A percentile compares a stretch with the other conserved stretches of the same genome.
Evolutionary conservation across 495 filamentous ascomycete species (phyloP).

Genomic region (Lindgomyces ingoldianus): DNA sequence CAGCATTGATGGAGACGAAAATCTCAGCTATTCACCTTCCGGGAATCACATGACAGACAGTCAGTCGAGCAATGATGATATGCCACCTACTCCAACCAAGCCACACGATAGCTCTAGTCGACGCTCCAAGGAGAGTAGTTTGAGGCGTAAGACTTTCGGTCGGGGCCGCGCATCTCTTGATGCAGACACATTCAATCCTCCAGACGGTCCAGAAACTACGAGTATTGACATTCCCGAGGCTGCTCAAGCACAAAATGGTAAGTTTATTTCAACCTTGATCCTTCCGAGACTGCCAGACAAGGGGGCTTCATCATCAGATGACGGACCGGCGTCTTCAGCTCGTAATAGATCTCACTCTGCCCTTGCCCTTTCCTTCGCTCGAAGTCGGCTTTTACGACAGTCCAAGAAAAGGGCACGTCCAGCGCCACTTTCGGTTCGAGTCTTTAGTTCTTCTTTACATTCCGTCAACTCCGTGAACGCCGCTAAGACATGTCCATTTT

Average conservation of each 20-base stretch:
- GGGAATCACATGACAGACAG: conserved; percentile 55
- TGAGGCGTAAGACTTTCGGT: conserved; percentile 48
- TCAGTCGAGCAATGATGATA: conserved; percentile 66
- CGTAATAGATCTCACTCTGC: not conserved
- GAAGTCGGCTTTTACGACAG: not conserved
- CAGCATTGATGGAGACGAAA: conserved; percentile 75
- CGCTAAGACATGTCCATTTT: not conserved
- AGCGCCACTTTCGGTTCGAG: not conserved
- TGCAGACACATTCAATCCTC: conserved; percentile 45
- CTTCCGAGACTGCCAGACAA: not conserved
- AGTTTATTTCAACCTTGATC: conserved; percentile 1
- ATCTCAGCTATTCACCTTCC: conserved; percentile 56
- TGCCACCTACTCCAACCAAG: conserved; percentile 93
- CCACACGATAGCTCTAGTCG: conserved; percentile 52
- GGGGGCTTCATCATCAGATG: not conserved
- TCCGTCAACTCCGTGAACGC: not conserved
- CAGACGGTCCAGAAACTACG: conserved; percentile 16
- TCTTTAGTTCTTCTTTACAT: not conserved
- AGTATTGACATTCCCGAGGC: conserved; percentile 16
- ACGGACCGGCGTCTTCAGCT: too few relatives aligned
- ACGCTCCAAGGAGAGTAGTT: conserved; percentile 49
- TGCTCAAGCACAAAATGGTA: conserved; percentile 7
- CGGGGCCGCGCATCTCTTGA: conserved; percentile 48
- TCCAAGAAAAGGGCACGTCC: not conserved
- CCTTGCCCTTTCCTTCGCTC: not conserved